These are phyloP conservation scores for Malus hybrid DNA, from an alignment of 331 rosid species.

Conservation along the genomic window DNA sequence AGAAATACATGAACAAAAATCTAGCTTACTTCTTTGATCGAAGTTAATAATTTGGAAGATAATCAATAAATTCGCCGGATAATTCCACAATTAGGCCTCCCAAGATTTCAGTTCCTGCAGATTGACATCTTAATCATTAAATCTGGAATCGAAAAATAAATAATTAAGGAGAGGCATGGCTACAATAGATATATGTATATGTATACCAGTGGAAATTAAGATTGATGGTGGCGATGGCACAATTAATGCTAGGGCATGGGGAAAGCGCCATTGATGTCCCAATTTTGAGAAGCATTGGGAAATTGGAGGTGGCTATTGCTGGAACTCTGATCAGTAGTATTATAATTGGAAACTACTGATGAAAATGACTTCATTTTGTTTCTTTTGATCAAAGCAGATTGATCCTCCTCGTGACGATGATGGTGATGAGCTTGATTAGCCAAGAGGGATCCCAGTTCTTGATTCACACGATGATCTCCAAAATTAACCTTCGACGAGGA, in stretches of 20 bases:
- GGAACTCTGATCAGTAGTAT: conserved; percentile 1
- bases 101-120: neutral
- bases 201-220: conserved; percentile 26
- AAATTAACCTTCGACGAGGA: neutral
- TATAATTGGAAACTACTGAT: neutral
- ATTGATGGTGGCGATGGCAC: conserved; percentile 48
- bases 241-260: conserved; percentile 34
- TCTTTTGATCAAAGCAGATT: conserved; percentile 36
- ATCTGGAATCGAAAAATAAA: neutral
- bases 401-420: neutral
- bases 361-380: conserved; percentile 15
- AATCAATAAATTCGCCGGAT: neutral
- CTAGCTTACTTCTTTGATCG: neutral
- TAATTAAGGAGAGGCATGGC: neutral
- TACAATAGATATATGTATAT: too few species aligned
- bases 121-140: neutral
- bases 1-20: neutral
- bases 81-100: neutral
- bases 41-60: neutral
- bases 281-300: conserved; percentile 52
- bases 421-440: neutral
- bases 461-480: neutral
- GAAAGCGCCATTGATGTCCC: conserved; percentile 39
- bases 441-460: neutral
- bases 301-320: conserved; percentile 11